phyloP scores from a whole-genome alignment of 352 stramenopile species.

The Pythium monospermum region DNA sequence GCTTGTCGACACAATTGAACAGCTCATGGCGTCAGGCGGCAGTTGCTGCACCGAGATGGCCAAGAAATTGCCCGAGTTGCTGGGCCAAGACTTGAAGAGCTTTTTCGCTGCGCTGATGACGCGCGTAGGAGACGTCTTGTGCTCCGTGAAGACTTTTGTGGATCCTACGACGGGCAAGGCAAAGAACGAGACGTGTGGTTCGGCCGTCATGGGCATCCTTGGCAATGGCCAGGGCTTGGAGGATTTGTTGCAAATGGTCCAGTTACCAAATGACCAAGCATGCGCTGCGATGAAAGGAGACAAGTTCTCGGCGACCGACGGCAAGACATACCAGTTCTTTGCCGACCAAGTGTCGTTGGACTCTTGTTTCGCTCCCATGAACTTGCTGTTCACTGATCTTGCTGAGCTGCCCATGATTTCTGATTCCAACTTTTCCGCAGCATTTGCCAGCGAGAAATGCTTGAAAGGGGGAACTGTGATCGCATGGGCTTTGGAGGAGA shows the following conservation, averaged over 20 bases:
- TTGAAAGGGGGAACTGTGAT: conserved; percentile 19
- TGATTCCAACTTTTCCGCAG: conserved; percentile 7
- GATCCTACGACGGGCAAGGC: conserved; percentile 4
- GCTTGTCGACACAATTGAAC: conserved; percentile 20
- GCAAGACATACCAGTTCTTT: conserved; percentile 25
- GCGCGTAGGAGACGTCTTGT: conserved; percentile 27
- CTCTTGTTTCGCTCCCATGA: conserved; percentile 32
- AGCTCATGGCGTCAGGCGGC: conserved; percentile 24
- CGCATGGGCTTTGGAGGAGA: conserved; percentile 8
- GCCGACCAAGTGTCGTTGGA: conserved; percentile 21
- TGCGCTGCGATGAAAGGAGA: conserved; percentile 32
- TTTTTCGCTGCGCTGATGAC: conserved; percentile 18
- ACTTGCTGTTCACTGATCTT: conserved; percentile 30
- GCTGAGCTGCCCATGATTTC: conserved; percentile 25
- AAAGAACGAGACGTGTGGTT: conserved; percentile 26
- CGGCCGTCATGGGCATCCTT: conserved; percentile 16
- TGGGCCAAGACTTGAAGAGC: conserved; percentile 23
- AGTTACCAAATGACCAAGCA: conserved; percentile 29
- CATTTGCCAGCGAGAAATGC: conserved; percentile 21
- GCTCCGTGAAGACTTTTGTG: conserved; percentile 21
- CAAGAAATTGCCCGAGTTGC: conserved; percentile 17
- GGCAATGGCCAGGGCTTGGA: conserved; percentile 14
- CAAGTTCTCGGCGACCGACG: conserved; percentile 25
- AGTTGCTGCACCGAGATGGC: conserved; percentile 30
- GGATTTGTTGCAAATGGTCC: conserved; percentile 24